Evolutionary conservation across 1,284 basidiomycete genomes (phyloP), one percentile per base, ranked within the genome.

Genomic region (Ceratobasidium papillatum): DNA sequence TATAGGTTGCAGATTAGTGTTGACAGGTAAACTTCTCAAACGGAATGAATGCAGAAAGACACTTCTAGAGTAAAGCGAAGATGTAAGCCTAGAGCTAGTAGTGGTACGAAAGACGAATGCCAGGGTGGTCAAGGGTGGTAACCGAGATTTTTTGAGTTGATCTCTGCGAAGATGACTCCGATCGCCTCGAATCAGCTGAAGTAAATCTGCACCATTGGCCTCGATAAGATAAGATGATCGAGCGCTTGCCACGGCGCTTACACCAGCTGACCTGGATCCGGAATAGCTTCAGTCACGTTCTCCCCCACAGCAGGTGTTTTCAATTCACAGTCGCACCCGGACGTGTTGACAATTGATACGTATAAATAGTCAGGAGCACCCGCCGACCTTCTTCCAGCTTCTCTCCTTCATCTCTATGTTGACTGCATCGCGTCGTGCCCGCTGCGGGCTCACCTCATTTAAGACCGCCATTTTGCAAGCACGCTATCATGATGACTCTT

Each of bases 401-500:
- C 41, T 49, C 54, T 41, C 43, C 49, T 71, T n/a, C 45, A 11
- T 5, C 34, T 25, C 36, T 17, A 71, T 71, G 66, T 59, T 71
- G 54, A 58, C 52, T 22, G 66, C 54, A 27, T 71, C 66, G 14
- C 66, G 66, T 32, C 52, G 54, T 41, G 66, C 66, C 27, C 52
- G 54, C 11, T 58, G 30, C 30, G 66, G 66, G 25, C 49, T 71
- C 9, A 71, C 66, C 19, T 45, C 66, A 25, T 71, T 71, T 36
- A 71, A 71, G 41, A 34, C 54, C 4, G 66, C 66, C 38, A 54
- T 38, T 17, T 38, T 71, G 25, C 12, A 54, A 43, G 66, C 66
- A 66, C 36, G 47, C 8, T 95, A 95, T 81, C 93, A 94, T 77
- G 93, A 95, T 82, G 89, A 93, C 77, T 93, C 91, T 1, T 94